phyloP scores from a whole-genome alignment of 2,329 filamentous ascomycete species.

The Bisporella sp. region DNA sequence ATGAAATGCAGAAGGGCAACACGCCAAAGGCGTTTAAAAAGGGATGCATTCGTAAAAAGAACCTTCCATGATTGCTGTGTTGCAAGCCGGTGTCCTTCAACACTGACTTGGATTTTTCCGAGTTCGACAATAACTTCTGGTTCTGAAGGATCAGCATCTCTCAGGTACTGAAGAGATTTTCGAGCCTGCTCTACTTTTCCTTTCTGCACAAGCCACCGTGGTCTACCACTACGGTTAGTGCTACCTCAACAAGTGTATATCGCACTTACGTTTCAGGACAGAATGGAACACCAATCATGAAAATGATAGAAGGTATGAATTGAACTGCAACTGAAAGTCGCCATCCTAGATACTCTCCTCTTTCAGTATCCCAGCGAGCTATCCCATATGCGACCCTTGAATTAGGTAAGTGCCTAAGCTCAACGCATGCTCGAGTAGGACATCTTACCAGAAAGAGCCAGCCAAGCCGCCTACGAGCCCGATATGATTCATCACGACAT shows the following conservation, averaged over 20 bases:
- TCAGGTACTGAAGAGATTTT: conserved; percentile 40
- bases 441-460: conserved; percentile 43
- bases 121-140: conserved; percentile 33
- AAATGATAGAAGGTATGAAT: conserved; percentile 43
- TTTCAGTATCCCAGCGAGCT: conserved; percentile 41
- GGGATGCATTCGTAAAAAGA: conserved; percentile 40
- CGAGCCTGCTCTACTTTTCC: conserved; percentile 36
- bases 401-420: neutral
- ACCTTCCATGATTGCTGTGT: conserved; percentile 15
- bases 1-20: conserved; percentile 51
- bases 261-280: conserved; percentile 45
- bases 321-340: conserved; percentile 45
- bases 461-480: conserved; percentile 49
- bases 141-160: conserved; percentile 32
- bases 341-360: conserved; percentile 44
- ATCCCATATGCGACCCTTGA: conserved; percentile 48
- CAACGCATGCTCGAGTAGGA: neutral
- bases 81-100: conserved; percentile 35
- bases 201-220: conserved; percentile 51
- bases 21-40: conserved; percentile 49
- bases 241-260: neutral
- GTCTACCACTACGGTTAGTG: conserved; percentile 26
- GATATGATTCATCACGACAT: conserved; percentile 53
- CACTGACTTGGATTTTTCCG: conserved; percentile 36
- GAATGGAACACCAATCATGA: conserved; percentile 42